phyloP scores from a whole-genome alignment of 2,329 filamentous ascomycete species.

The Akanthomyces uredinophilus region DNA sequence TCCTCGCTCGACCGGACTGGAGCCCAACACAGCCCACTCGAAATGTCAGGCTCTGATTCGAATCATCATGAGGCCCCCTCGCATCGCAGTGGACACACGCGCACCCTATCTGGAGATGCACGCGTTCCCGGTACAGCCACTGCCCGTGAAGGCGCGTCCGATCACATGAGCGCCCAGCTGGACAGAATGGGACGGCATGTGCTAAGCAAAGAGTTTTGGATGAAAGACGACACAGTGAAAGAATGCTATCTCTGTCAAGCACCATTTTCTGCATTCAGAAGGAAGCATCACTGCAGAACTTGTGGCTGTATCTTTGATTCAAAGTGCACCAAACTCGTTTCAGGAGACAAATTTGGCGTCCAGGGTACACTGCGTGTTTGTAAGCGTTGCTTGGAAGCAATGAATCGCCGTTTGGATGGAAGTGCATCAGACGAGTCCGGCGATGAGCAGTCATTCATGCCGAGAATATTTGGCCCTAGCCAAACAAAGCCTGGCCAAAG shows the following conservation, averaged over 20 bases:
- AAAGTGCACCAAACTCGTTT: constrained; percentile 89
- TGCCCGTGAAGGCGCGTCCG: constrained; percentile 50
- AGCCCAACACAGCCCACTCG: constrained; percentile 52
- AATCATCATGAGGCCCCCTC: constrained; percentile 54
- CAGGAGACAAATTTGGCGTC: constrained; percentile 82
- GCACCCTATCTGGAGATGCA: constrained; percentile 40
- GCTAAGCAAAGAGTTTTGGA: constrained; percentile 95
- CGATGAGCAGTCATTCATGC: constrained; percentile 66
- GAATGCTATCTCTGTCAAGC: constrained; percentile 92
- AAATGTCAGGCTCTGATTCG: constrained; percentile 53
- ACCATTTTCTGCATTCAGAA: constrained; percentile 85
- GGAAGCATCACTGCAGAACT: constrained; percentile 92
- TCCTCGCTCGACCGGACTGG: constrained; percentile 52
- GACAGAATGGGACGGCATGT: constrained; percentile 79
- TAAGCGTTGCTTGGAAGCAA: constrained; percentile 86
- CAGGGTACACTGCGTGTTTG: constrained; percentile 81
- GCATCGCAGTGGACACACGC: constrained; percentile 40
- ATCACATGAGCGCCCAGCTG: constrained; percentile 55
- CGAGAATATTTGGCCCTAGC: constrained; percentile 55
- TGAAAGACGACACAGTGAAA: constrained; percentile 97
- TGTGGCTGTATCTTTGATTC: constrained; percentile 99
- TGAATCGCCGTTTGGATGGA: constrained; percentile 83
- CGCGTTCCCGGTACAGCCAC: constrained; percentile 53
- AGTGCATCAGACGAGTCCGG: constrained; percentile 83
- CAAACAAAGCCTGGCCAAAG: constrained; percentile 38